A percentile compares a stretch with the other conserved stretches of the same genome.
phyloP scores from a whole-genome alignment of 306 rosid genomes.

The Corylus avellana region DNA sequence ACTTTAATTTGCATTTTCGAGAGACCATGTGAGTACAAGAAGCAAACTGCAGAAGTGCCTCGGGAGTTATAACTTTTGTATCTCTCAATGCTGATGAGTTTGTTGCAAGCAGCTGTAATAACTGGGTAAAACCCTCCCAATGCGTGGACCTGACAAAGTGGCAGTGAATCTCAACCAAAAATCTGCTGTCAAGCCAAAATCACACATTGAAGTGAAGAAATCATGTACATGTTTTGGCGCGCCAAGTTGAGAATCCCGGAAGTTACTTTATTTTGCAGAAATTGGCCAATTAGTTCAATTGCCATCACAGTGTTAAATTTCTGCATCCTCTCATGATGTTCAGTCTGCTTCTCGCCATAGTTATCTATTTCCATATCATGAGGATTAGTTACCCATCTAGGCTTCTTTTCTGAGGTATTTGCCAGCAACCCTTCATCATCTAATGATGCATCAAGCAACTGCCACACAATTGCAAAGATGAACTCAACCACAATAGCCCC shows the following conservation, averaged over 20 bases:
- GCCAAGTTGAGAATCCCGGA: constrained; percentile 80
- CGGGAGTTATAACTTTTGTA: constrained; percentile 60
- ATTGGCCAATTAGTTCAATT: constrained; percentile 74
- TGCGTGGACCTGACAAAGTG: constrained; percentile 65
- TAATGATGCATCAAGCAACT: constrained; percentile 88
- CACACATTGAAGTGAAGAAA: neutral
- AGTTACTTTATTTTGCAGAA: constrained; percentile 63
- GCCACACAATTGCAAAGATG: constrained; percentile 79
- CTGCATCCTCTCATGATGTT: constrained; percentile 54
- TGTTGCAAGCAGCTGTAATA: constrained; percentile 58
- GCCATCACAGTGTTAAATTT: constrained; percentile 67
- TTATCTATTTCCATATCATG: constrained; percentile 72
- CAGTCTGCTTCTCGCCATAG: constrained; percentile 53
- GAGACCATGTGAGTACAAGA: constrained; percentile 49
- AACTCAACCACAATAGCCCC: constrained; percentile 78
- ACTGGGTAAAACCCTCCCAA: constrained; percentile 68
- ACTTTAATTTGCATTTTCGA: constrained; percentile 62
- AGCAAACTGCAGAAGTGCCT: constrained; percentile 56
- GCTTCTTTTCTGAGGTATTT: constrained; percentile 56
- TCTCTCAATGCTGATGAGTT: constrained; percentile 71
- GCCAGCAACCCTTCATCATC: constrained; percentile 86
- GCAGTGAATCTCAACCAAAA: constrained; percentile 22
- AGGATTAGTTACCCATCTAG: constrained; percentile 59
- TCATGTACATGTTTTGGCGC: constrained; percentile 66
- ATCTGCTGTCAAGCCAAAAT: neutral